Evolutionary conservation across 371 early-diverging fungal species (phyloP), one percentile per base, ranked within the genome.

Genomic region (Mucor piriformis): DNA sequence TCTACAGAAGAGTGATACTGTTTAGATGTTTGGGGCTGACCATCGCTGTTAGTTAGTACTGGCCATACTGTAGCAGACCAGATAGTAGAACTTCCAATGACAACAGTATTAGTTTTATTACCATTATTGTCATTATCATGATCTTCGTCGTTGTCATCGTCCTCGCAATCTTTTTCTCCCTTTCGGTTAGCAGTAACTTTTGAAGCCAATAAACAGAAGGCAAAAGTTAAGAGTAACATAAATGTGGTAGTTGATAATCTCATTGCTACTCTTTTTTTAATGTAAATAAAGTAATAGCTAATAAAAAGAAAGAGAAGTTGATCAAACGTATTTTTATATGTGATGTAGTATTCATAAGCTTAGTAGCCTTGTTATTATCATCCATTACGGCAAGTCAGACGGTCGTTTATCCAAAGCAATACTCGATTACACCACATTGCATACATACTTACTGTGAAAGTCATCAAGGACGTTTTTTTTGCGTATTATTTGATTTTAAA

Each of bases 161-260:
- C 34, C 6, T 43, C 37, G 6, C 35, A 23, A 57, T 57, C 48
- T 11, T 48, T 23, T 3, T 37, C 16, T n/a, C 25, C 38, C 5
- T 58, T 42, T 38, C 51, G 33, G 3, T 58, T 40, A n/a, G 59
- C 59, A 58, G 23, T 13, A 7, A 23, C 51, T 33, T 50, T 32
- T 23, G 51, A 16, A 6, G 42, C 16, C 20, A 58, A 6, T 27
- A 58, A 11, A 24, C 50, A 21, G 8, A 58, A 15, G 5, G 50
- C 35, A 13, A 42, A 16, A 11, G 32, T 11, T n/a, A 58, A 27
- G 29, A 58, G 32, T 29, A 58, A 16, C 5, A 50, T 16, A 11
- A 50, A 23, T 50, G 50, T 58, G 8, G 50, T 50, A 42, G 23
- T 50, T 29, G 50, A 32, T 21, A 58, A 32, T 42, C 27, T 58